Evolutionary conservation across 108 stramenopile species (phyloP).

Genomic region (Skeletonema marinoi): DNA sequence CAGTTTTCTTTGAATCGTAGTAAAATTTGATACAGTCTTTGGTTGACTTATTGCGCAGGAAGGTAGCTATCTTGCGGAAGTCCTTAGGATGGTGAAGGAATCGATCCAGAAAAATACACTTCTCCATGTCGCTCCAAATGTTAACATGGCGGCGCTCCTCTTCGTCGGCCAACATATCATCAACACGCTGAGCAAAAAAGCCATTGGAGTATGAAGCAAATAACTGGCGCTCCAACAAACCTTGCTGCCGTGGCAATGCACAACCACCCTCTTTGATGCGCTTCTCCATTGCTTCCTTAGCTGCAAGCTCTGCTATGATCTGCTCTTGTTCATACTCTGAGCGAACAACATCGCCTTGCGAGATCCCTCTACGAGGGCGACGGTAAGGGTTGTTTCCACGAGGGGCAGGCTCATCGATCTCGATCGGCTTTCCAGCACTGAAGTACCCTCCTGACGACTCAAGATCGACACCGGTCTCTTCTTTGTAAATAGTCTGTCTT

Average conservation of each 20-base stretch:
- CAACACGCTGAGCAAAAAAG: constrained; percentile 57
- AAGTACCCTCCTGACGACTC: constrained; percentile 52
- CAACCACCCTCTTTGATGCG: constrained; percentile 81
- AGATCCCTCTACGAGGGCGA: constrained; percentile 61
- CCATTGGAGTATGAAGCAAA: constrained; percentile 68
- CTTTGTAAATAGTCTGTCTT: constrained; percentile 58
- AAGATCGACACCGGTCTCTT: constrained; percentile 27
- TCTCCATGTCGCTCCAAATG: constrained; percentile 97
- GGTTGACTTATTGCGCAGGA: constrained; percentile 87
- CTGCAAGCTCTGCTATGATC: constrained; percentile 86
- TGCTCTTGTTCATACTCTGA: constrained; percentile 91
- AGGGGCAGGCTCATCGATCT: constrained; percentile 4
- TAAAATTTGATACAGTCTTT: constrained; percentile 93
- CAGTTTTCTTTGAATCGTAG: constrained; percentile 91
- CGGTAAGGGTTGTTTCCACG: constrained; percentile 80
- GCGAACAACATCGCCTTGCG: constrained; percentile 66
- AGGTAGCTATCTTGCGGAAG: constrained; percentile 93
- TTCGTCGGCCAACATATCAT: constrained; percentile 61
- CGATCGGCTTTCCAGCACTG: constrained; percentile 12
- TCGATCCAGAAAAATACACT: constrained; percentile 95
- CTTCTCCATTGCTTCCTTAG: constrained; percentile 86
- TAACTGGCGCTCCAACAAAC: constrained; percentile 60
- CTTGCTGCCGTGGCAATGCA: constrained; percentile 67
- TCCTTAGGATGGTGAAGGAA: constrained; percentile 98
- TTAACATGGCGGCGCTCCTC: constrained; percentile 46